phyloP scores from a whole-genome alignment of 2,329 filamentous ascomycete genomes.

The Furcasterigmium sp. region DNA sequence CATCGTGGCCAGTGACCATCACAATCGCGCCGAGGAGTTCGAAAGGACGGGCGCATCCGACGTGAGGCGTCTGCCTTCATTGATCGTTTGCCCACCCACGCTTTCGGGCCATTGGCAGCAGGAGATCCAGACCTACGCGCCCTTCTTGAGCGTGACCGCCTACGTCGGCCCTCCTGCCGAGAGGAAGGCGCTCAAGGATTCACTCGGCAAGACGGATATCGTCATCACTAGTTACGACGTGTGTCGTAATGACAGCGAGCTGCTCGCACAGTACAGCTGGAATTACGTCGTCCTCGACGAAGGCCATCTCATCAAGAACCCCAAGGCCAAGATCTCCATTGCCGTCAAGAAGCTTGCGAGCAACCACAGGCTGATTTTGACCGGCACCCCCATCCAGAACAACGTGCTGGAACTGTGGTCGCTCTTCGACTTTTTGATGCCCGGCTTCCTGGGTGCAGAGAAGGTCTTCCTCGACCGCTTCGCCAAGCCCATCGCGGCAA shows the following conservation, averaged over 20 bases:
- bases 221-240: constrained; percentile 98
- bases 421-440: constrained; percentile 98
- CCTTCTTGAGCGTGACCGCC: constrained; percentile 82
- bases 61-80: constrained; percentile 72
- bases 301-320: constrained; percentile 97
- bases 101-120: constrained; percentile 98
- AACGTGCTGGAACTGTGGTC: constrained; percentile 97
- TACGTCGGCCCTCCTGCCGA: constrained; percentile 88
- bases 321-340: constrained; percentile 89
- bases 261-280: constrained; percentile 80
- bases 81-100: constrained; percentile 95
- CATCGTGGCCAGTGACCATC: constrained; percentile 96
- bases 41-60: constrained; percentile 76
- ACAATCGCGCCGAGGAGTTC: constrained; percentile 86
- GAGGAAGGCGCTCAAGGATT: constrained; percentile 63
- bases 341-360: constrained; percentile 86
- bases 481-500: constrained; percentile 90
- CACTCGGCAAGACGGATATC: constrained; percentile 76
- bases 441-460: constrained; percentile 88
- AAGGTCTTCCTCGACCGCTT: constrained; percentile 97
- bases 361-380: constrained; percentile 93
- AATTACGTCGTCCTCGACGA: constrained; percentile 98
- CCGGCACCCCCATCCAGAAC: constrained; percentile 95
- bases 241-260: constrained; percentile 88
- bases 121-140: constrained; percentile 91